phyloP scores from a whole-genome alignment of 257 asterid genomes.

The Sherardia arvensis region DNA sequence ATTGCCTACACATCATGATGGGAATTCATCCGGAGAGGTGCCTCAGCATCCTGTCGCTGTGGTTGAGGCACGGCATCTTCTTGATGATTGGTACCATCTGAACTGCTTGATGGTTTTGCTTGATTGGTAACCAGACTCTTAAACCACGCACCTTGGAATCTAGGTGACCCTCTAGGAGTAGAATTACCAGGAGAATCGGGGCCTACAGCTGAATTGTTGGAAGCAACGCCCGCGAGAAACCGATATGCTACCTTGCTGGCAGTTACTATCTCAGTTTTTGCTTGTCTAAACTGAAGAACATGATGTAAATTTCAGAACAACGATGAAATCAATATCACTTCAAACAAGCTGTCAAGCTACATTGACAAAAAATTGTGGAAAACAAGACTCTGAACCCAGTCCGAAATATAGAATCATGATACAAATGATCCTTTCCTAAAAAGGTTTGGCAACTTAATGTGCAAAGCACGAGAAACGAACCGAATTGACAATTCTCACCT shows the following conservation, averaged over 20 bases:
- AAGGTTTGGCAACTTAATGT: background rate
- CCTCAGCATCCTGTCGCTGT: conserved; percentile 23
- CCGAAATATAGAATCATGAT: background rate
- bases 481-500: conserved; percentile 30
- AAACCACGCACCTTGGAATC: conserved; percentile 74
- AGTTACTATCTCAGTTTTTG: conserved; percentile 78
- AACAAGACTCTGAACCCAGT: background rate
- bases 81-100: conserved; percentile 39
- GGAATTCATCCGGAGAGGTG: conserved; percentile 26
- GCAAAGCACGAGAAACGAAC: background rate
- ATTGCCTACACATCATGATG: conserved; percentile 19
- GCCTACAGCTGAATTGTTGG: conserved; percentile 41
- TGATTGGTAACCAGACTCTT: conserved; percentile 52
- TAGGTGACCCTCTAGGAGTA: conserved; percentile 30
- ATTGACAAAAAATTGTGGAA: background rate
- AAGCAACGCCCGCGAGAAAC: conserved; percentile 64
- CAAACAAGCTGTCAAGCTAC: background rate
- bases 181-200: conserved; percentile 52
- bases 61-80: conserved; percentile 31
- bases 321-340: background rate
- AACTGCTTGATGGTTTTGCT: conserved; percentile 60
- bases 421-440: background rate
- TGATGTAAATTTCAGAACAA: background rate
- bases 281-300: conserved; percentile 76
- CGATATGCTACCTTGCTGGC: conserved; percentile 91